These are phyloP conservation scores for Gossypium laxum DNA, from an alignment of 441 rosid genomes.

Conservation along the genomic window DNA sequence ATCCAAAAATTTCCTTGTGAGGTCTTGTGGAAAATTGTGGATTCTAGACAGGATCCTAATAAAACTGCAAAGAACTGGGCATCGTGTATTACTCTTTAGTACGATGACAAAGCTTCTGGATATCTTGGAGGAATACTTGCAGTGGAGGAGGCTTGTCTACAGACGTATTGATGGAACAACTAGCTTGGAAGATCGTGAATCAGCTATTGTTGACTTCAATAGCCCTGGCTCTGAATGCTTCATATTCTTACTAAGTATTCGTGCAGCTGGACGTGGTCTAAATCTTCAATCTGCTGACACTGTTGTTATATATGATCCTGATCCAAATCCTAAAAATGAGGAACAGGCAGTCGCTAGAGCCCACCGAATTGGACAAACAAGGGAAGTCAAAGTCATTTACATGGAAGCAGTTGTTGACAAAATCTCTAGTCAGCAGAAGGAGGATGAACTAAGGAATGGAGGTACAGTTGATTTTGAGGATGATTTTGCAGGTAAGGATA, in stretches of 20 bases:
- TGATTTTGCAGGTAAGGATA: constrained; percentile 96
- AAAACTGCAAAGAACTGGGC: constrained; percentile 91
- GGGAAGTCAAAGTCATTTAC: constrained; percentile 96
- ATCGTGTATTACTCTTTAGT: constrained; percentile 92
- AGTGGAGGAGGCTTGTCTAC: constrained; percentile 81
- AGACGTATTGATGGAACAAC: constrained; percentile 98
- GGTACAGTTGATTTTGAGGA: constrained; percentile 80
- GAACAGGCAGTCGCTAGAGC: constrained; percentile 99
- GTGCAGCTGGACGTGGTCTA: constrained; percentile 99
- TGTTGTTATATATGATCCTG: constrained; percentile 96
- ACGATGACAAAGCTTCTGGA: constrained; percentile 99
- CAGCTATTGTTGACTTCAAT: constrained; percentile 95
- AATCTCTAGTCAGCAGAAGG: constrained; percentile 82
- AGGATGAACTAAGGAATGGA: constrained; percentile 84
- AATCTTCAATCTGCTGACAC: constrained; percentile 99
- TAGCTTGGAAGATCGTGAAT: constrained; percentile 97
- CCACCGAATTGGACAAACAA: constrained; percentile 93
- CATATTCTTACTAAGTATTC: constrained; percentile 92
- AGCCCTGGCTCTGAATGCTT: constrained; percentile 80
- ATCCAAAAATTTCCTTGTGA: constrained; percentile 84
- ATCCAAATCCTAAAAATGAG: constrained; percentile 98
- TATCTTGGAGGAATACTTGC: constrained; percentile 95
- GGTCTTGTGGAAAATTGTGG: constrained; percentile 97
- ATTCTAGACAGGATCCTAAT: constrained; percentile 84
- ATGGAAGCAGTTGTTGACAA: constrained; percentile 99